A percentile compares a stretch with the other conserved stretches of the same genome.
Evolutionary conservation across 805 yeast genomes (phyloP).

Genomic region (Martiniozyma abietophila): DNA sequence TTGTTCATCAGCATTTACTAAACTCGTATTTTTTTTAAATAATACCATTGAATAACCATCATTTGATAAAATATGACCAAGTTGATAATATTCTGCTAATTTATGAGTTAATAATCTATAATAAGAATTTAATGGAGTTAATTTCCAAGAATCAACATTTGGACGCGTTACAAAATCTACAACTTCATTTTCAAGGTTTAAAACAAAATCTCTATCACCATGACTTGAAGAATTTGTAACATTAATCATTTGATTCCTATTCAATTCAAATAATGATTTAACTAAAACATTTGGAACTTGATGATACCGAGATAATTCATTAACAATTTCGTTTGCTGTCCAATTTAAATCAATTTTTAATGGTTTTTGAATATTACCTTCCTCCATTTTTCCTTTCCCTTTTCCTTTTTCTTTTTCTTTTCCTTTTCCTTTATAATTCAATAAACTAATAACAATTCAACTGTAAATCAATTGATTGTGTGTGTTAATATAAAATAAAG

Average conservation of each 20-base stretch:
- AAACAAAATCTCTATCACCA: slow-evolving; percentile 38
- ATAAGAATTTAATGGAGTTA: slow-evolving; percentile 57
- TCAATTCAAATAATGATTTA: slow-evolving; percentile 23
- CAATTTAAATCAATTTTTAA: slow-evolving; percentile 1
- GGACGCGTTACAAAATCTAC: slow-evolving; percentile 34
- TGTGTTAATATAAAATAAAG: no score
- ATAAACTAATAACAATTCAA: no score
- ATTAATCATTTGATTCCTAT: slow-evolving; percentile 14
- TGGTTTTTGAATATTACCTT: no score
- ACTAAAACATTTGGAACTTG: slow-evolving; percentile 23
- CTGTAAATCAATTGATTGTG: no score
- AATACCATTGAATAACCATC: slow-evolving; percentile 40
- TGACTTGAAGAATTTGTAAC: background rate
- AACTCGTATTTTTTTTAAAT: slow-evolving; percentile 29
- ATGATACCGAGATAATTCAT: slow-evolving; percentile 15
- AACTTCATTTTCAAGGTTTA: slow-evolving; percentile 40
- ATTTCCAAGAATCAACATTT: slow-evolving; percentile 31
- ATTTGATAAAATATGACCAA: slow-evolving; percentile 47
- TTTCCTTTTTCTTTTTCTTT: no score
- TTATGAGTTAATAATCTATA: slow-evolving; percentile 61
- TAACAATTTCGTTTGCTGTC: slow-evolving; percentile 1
- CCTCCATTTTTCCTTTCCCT: no score
- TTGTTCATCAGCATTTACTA: slow-evolving; percentile 28
- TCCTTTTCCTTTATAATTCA: no score
- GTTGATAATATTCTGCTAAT: slow-evolving; percentile 53